phyloP scores from a whole-genome alignment of 2,329 filamentous ascomycete genomes.

The Xylariaceae sp. region DNA sequence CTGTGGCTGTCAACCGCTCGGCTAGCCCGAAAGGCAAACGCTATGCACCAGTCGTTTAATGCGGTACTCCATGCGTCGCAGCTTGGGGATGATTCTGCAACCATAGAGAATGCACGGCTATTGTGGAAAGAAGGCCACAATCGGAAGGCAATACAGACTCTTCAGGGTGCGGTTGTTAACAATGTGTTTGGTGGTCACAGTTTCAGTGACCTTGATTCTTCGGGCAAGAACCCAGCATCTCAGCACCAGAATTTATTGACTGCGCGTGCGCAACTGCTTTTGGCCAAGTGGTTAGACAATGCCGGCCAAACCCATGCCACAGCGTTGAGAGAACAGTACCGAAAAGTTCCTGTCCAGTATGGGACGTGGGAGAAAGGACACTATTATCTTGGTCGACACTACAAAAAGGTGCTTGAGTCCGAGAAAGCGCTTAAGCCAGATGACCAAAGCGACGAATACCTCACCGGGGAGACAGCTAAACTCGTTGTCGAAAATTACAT shows the following conservation, averaged over 20 bases:
- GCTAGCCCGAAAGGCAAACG: slow-evolving; percentile 80
- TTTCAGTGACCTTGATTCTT: slow-evolving; percentile 32
- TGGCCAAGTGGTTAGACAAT: slow-evolving; percentile 94
- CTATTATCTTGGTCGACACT: slow-evolving; percentile 94
- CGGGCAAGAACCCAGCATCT: slow-evolving; percentile 36
- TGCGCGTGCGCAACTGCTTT: slow-evolving; percentile 77
- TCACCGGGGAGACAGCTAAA: slow-evolving; percentile 76
- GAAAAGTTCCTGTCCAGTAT: slow-evolving; percentile 68
- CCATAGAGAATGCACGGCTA: slow-evolving; percentile 89
- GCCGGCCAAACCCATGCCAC: slow-evolving; percentile 89
- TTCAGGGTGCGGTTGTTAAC: slow-evolving; percentile 79
- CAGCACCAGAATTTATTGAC: slow-evolving; percentile 59
- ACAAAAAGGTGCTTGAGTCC: slow-evolving; percentile 91
- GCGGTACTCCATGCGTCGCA: slow-evolving; percentile 85
- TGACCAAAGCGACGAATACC: slow-evolving; percentile 71
- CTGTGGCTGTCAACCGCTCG: slow-evolving; percentile 83
- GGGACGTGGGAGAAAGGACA: slow-evolving; percentile 91
- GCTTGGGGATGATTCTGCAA: slow-evolving; percentile 79
- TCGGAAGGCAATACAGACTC: slow-evolving; percentile 87
- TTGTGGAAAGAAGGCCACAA: slow-evolving; percentile 92
- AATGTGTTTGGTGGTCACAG: slow-evolving; percentile 64
- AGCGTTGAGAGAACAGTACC: slow-evolving; percentile 76
- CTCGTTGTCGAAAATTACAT: slow-evolving; percentile 93
- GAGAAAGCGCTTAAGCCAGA: slow-evolving; percentile 73
- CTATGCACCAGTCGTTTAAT: slow-evolving; percentile 85